Conservation (phyloP, 2,329 filamentous ascomycete genomes). For the Ramularia collo-cygni region DNA sequence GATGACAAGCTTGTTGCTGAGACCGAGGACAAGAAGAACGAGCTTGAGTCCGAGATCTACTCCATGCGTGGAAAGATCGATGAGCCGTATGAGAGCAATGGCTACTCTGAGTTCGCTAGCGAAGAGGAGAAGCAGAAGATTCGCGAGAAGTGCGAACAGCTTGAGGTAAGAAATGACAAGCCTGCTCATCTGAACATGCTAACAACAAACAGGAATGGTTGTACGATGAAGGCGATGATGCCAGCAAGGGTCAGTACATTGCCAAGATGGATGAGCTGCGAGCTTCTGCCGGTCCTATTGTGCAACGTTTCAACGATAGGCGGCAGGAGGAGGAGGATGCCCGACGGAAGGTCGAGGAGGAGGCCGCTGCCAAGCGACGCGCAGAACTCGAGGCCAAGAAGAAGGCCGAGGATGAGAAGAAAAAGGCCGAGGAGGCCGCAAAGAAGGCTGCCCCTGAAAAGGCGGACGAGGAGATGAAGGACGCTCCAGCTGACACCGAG, state of each 20-base stretch:
- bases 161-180: slow-evolving; percentile 61
- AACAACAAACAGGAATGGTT: slow-evolving; percentile 74
- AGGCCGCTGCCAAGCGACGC: slow-evolving; percentile 54
- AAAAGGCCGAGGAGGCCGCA: slow-evolving; percentile 43
- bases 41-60: slow-evolving; percentile 96
- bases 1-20: slow-evolving; percentile 98
- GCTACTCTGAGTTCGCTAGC: slow-evolving; percentile 66
- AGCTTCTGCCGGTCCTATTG: slow-evolving; percentile 79
- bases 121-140: slow-evolving; percentile 90
- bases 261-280: slow-evolving; percentile 96
- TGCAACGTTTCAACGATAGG: slow-evolving; percentile 94
- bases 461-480: slow-evolving; percentile 52
- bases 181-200: slow-evolving; percentile 3
- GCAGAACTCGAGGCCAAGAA: slow-evolving; percentile 67
- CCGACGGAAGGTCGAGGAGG: slow-evolving; percentile 59
- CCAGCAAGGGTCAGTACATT: slow-evolving; percentile 86
- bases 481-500: slow-evolving; percentile 39
- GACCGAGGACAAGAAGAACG: slow-evolving; percentile 99
- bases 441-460: slow-evolving; percentile 40
- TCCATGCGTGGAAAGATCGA: slow-evolving; percentile 93
- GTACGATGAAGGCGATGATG: slow-evolving; percentile 93
- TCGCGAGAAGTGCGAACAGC: slow-evolving; percentile 71
- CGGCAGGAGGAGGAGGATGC: slow-evolving; percentile 78
- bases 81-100: slow-evolving; percentile 59
- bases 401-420: slow-evolving; percentile 63